Evolutionary conservation across 352 stramenopile genomes (phyloP).

Genomic region (Globisporangium iwayamae): DNA sequence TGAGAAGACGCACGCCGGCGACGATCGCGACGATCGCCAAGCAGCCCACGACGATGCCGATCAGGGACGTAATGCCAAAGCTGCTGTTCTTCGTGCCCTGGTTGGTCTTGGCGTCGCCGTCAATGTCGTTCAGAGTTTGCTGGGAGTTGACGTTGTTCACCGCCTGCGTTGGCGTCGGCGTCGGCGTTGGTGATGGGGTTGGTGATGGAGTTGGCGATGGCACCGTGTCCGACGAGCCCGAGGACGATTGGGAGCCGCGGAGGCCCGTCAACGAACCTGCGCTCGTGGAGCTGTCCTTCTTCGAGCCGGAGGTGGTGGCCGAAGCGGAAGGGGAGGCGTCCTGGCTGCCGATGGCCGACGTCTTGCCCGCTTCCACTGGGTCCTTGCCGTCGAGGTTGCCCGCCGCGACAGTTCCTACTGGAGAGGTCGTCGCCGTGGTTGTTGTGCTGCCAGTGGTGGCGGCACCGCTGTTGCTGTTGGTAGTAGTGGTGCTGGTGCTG

Average conservation of each 20-base stretch:
- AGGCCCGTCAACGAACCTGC: conserved; percentile 4
- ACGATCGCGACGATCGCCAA: conserved; percentile 71
- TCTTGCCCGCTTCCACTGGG: neutral
- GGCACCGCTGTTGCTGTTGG: conserved; percentile 6
- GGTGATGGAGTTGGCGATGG: conserved; percentile 7
- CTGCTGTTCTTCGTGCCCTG: conserved; percentile 1
- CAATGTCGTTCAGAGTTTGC: conserved; percentile 31
- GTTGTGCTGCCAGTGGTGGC: neutral
- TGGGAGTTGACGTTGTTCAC: conserved; percentile 23
- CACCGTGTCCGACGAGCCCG: conserved; percentile 8
- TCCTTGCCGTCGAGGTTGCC: conserved; percentile 11
- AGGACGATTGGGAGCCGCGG: conserved; percentile 12
- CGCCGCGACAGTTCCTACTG: conserved; percentile 6
- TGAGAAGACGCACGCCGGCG: conserved; percentile 57
- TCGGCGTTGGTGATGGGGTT: neutral
- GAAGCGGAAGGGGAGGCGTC: neutral
- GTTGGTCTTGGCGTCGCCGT: conserved; percentile 23
- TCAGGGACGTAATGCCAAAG: conserved; percentile 38
- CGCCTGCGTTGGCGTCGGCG: conserved; percentile 7
- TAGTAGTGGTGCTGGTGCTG: conserved; percentile 15
- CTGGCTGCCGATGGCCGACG: conserved; percentile 14
- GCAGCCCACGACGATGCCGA: conserved; percentile 62
- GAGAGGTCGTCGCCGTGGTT: conserved; percentile 8
- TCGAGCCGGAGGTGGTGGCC: neutral
- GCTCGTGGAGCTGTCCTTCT: neutral